Conservation (phyloP, 192 early-diverging fungal genomes). For the Coemansia sp. region DNA sequence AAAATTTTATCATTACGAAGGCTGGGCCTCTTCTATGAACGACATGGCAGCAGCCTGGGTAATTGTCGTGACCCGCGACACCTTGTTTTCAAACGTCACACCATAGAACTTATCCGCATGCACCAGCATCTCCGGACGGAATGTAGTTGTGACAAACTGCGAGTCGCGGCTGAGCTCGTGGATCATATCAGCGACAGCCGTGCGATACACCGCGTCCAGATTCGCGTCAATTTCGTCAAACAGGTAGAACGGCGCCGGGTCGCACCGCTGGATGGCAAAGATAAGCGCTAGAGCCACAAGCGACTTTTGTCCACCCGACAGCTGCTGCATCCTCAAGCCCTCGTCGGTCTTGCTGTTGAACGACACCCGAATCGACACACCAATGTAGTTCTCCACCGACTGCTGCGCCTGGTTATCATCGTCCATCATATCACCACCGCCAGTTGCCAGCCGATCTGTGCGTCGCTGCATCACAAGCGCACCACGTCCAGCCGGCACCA, state of each 20-base stretch:
- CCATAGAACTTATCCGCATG: constrained; percentile 96
- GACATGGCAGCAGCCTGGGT: constrained; percentile 67
- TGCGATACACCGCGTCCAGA: constrained; percentile 91
- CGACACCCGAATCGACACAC: constrained; percentile 90
- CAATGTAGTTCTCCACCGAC: constrained; percentile 82
- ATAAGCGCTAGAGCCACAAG: constrained; percentile 95
- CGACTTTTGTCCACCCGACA: constrained; percentile 98
- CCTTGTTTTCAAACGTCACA: constrained; percentile 95
- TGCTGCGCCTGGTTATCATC: constrained; percentile 27
- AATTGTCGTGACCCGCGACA: constrained; percentile 80
- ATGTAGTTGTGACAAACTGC: constrained; percentile 98
- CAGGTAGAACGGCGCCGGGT: constrained; percentile 98
- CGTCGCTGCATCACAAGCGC: constrained; percentile 82
- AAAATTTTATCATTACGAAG: neutral
- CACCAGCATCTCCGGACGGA: constrained; percentile 91
- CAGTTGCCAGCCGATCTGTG: constrained; percentile 54
- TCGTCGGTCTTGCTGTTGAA: constrained; percentile 90
- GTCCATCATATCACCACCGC: constrained; percentile 47
- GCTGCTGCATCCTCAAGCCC: constrained; percentile 88
- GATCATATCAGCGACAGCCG: constrained; percentile 93
- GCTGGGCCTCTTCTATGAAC: constrained; percentile 57
- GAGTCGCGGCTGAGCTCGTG: constrained; percentile 79
- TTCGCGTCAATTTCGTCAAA: constrained; percentile 99
- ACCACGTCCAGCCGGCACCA: constrained; percentile 85
- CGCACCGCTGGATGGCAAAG: constrained; percentile 97